Percentiles rank a stretch among this genome's conserved stretches.
These are phyloP conservation scores for Collybiopsis luxurians DNA, from an alignment of 768 basidiomycete species.

Conservation along the genomic window DNA sequence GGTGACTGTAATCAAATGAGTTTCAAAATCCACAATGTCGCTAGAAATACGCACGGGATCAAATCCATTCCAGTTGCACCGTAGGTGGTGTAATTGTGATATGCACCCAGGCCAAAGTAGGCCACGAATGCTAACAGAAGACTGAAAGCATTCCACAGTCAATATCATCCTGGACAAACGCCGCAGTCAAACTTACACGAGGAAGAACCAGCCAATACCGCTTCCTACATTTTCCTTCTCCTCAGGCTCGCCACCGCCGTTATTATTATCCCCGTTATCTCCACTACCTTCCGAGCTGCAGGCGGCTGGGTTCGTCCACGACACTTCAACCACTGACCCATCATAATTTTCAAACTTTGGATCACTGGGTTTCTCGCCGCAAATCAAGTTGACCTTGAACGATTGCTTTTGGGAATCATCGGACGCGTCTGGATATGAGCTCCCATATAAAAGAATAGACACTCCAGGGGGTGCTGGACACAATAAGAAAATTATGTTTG, in stretches of 20 bases:
- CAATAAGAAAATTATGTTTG: conserved; percentile 11
- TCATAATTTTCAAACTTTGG: conserved; percentile 63
- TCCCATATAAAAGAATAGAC: conserved; percentile 54
- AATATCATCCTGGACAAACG: not conserved
- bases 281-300: conserved; percentile 41
- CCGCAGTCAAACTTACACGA: conserved; percentile 53
- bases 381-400: conserved; percentile 60
- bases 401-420: conserved; percentile 50
- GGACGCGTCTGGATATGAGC: conserved; percentile 54
- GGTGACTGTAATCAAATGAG: conserved; percentile 50
- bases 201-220: conserved; percentile 87
- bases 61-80: conserved; percentile 81
- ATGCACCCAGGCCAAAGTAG: conserved; percentile 79
- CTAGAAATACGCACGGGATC: conserved; percentile 68
- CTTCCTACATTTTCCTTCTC: conserved; percentile 50
- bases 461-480: conserved; percentile 52
- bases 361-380: conserved; percentile 39
- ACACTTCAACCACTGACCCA: conserved; percentile 46
- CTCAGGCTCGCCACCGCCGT: conserved; percentile 23
- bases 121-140: conserved; percentile 60
- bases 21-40: conserved; percentile 6
- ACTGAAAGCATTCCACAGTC: conserved; percentile 28
- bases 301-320: conserved; percentile 63
- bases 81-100: conserved; percentile 87
- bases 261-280: conserved; percentile 21